Evolutionary conservation across 345 rosid species (phyloP), one percentile per base, ranked within the genome.

Genomic region (Eucalyptus marginata): DNA sequence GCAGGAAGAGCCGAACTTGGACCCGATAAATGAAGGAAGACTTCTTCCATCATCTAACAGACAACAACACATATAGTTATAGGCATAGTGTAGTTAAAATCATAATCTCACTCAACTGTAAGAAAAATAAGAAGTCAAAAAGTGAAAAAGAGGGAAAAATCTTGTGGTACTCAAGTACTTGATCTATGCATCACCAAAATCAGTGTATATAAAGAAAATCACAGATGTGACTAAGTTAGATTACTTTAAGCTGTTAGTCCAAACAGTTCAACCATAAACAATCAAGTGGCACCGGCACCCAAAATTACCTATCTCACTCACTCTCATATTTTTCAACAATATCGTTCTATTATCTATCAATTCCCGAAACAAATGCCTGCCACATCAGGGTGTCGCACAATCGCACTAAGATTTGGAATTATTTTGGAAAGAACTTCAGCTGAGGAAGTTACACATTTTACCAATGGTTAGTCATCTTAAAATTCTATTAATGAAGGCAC

Each of bases 41-140:
- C 94, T 91, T 97, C 99, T 92, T 97, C 99, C 95, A 97, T 95
- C 99, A 97, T 96, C 99, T 97, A 89, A 50, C 84, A 91, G 81
- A 66, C 58, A 44, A 87, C 31, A 54, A 24, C 87, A 49, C 40
- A 76, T 76, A 86, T 5, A 49, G 40, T 50, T 47, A 49, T 47
- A 50, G 52, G 59, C 43, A 13, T 8, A 47, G 52, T 27, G 50
- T 22, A 52, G 68, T 31, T 27, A 62, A 66, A 46, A 8, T 66
- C 40, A 89, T 49, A 47, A 86, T 68, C 46, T 51, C 76, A 86
- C 76, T 50, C 66, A 49, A 44, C 31, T 81, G 15, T 43, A 81
- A 43, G 50, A 27, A 44, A 22, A 20, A 49, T 25, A 85, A 85
- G 7, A 51, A 85, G 54, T n/a, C 76, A 7, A 64, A 64, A 64